These are phyloP conservation scores for Stellera chamaejasme DNA, from an alignment of 345 rosid species.

Conservation along the genomic window DNA sequence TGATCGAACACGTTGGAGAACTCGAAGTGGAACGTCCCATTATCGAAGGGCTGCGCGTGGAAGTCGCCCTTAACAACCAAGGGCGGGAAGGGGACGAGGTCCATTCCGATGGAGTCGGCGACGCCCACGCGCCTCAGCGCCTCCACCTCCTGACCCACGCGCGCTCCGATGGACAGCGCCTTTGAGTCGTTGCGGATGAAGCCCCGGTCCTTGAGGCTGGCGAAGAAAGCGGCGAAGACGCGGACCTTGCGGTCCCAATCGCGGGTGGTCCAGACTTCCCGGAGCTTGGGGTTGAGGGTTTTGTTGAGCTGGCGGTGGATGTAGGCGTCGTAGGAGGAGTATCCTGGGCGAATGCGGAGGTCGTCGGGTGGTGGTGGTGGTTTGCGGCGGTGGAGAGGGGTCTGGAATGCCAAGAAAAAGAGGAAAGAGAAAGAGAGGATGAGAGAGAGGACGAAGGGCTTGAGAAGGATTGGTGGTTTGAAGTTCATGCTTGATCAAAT, in stretches of 20 bases:
- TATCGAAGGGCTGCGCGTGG: slow-evolving; percentile 64
- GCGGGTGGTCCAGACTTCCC: slow-evolving; percentile 70
- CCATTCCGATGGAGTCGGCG: slow-evolving; percentile 62
- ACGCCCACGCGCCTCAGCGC: slow-evolving; percentile 69
- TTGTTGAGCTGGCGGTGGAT: slow-evolving; percentile 91
- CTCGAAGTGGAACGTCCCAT: slow-evolving; percentile 68
- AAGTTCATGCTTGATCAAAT: no score
- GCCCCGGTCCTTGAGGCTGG: slow-evolving; percentile 17
- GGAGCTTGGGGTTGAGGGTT: slow-evolving; percentile 76
- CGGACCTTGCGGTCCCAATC: slow-evolving; percentile 84
- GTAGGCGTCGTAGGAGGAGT: slow-evolving; percentile 75
- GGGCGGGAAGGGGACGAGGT: slow-evolving; percentile 82
- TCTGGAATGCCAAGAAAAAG: slow-evolving; percentile 21
- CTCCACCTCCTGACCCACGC: slow-evolving; percentile 92
- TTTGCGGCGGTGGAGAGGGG: no score
- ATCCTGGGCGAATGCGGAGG: slow-evolving; percentile 64
- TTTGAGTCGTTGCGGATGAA: slow-evolving; percentile 51
- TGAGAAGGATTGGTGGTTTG: no score
- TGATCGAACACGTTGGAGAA: slow-evolving; percentile 95
- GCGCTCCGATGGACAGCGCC: slow-evolving; percentile 72
- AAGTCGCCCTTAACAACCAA: slow-evolving; percentile 71
- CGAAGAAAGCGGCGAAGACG: slow-evolving; percentile 62
- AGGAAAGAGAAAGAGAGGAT: slow-evolving; percentile 23
- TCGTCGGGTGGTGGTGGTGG: slow-evolving; percentile 10
- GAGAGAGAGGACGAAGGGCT: slow-evolving; percentile 27